A percentile compares a stretch with the other conserved stretches of the same genome.
Conservation (phyloP, 352 stramenopile species). For the Globisporangium recalcitrans region DNA sequence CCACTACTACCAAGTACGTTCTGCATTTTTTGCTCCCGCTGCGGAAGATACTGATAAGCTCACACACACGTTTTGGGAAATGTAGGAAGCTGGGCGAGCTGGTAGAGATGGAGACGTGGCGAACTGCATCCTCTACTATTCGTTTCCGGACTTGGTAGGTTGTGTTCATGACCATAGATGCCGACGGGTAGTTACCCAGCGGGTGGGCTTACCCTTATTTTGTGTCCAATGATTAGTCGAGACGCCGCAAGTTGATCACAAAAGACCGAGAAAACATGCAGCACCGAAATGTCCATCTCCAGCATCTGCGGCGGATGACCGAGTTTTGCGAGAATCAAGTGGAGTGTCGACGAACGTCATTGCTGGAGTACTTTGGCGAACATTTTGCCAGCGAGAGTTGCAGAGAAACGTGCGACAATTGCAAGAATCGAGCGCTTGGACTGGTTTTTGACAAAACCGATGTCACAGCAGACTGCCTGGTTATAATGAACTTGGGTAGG, state of each 20-base stretch:
- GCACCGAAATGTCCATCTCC: conserved; percentile 76
- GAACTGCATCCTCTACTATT: conserved; percentile 87
- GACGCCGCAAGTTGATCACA: conserved; percentile 67
- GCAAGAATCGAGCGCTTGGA: conserved; percentile 71
- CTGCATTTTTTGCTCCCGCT: not conserved
- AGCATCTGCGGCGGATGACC: conserved; percentile 79
- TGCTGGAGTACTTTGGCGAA: conserved; percentile 88
- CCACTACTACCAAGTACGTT: conserved; percentile 82
- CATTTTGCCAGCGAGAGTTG: conserved; percentile 76
- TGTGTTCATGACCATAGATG: not conserved
- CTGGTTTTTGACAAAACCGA: conserved; percentile 68
- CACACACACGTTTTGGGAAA: not conserved
- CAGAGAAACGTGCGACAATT: conserved; percentile 81
- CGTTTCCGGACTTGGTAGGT: conserved; percentile 69
- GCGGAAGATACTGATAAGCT: not conserved
- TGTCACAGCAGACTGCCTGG: conserved; percentile 69
- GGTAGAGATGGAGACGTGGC: conserved; percentile 79
- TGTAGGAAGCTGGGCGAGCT: conserved; percentile 75
- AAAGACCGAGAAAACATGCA: conserved; percentile 78
- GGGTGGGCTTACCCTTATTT: not conserved
- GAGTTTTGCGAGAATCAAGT: conserved; percentile 89
- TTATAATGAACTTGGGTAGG: conserved; percentile 59
- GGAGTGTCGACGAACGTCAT: conserved; percentile 73
- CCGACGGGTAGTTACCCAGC: too few species aligned
- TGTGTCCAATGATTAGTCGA: conserved; percentile 26